Percentiles rank a stretch among this genome's conserved stretches.
Evolutionary conservation across 2,329 filamentous ascomycete species (phyloP).

Genomic region (Achaetomium macrosporum): DNA sequence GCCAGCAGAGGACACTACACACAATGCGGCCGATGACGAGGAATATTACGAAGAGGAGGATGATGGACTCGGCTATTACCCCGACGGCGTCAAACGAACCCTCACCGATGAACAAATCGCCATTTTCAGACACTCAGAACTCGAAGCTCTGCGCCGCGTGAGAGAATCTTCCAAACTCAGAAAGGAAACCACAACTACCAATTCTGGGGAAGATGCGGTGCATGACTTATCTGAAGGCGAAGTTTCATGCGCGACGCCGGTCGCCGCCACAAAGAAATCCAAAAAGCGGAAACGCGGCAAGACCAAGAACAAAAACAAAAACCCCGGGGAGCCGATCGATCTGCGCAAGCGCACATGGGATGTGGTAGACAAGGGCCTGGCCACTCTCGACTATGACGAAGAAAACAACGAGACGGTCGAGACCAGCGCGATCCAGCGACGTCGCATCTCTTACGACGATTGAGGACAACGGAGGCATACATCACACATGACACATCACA

Average conservation of each 20-base stretch:
- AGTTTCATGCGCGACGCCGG: conserved; percentile 21
- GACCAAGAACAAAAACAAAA: conserved; percentile 33
- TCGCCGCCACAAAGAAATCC: conserved; percentile 21
- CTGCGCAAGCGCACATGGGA: conserved; percentile 63
- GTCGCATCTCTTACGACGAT: conserved; percentile 44
- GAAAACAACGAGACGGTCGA: conserved; percentile 25
- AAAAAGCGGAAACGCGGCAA: conserved; percentile 27
- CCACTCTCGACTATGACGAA: conserved; percentile 55
- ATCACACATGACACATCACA: not conserved
- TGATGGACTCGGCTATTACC: conserved; percentile 74
- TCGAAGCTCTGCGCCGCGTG: conserved; percentile 62
- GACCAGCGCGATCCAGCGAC: conserved; percentile 34
- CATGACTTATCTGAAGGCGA: conserved; percentile 22
- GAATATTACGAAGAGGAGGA: conserved; percentile 47
- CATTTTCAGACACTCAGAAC: conserved; percentile 85
- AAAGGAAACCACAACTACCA: conserved; percentile 25
- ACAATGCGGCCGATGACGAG: conserved; percentile 26
- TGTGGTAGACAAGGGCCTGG: conserved; percentile 55
- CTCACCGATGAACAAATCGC: conserved; percentile 86
- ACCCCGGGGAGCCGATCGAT: conserved; percentile 40
- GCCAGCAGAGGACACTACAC: conserved; percentile 3
- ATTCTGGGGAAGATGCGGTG: conserved; percentile 6
- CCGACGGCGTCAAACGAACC: conserved; percentile 80
- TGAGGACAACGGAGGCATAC: conserved; percentile 16
- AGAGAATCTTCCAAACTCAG: conserved; percentile 31